These are phyloP conservation scores for Ceratobasidium sp. DNA, from an alignment of 1,284 basidiomycete genomes.

Conservation along the genomic window DNA sequence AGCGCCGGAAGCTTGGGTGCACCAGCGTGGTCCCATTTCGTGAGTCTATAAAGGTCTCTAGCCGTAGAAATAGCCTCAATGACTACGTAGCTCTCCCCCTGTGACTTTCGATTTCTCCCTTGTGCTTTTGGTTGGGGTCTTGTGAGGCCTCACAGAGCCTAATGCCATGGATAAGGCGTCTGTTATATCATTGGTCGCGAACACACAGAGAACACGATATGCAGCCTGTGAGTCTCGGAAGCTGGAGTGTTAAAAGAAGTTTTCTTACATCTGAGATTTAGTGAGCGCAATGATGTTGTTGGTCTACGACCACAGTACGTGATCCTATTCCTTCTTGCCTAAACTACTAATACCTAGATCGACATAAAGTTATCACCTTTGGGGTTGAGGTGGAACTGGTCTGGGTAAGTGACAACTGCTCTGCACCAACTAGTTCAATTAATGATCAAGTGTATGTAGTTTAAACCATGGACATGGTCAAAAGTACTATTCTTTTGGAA, in stretches of 20 bases:
- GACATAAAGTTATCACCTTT: slow-evolving; percentile 20
- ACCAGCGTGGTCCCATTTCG: slow-evolving; percentile 35
- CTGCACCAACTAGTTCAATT: background rate
- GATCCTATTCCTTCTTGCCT: background rate
- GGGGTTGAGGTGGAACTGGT: slow-evolving; percentile 30
- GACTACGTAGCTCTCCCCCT: slow-evolving; percentile 27
- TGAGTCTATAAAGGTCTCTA: slow-evolving; percentile 39
- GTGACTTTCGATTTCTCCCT: background rate
- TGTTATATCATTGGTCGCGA: background rate
- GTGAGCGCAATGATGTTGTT: slow-evolving; percentile 33
- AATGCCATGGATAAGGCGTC: slow-evolving; percentile 11
- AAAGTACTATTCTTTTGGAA: slow-evolving; percentile 43
- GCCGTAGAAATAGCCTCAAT: slow-evolving; percentile 25
- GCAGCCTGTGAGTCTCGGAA: slow-evolving; percentile 31
- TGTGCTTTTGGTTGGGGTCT: background rate
- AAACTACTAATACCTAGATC: background rate
- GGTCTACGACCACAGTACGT: slow-evolving; percentile 39
- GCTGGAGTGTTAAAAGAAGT: background rate
- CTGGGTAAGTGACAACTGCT: slow-evolving; percentile 12
- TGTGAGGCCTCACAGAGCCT: slow-evolving; percentile 9
- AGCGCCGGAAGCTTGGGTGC: slow-evolving; percentile 45
- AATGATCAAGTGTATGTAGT: slow-evolving; percentile 21
- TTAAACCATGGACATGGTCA: slow-evolving; percentile 44
- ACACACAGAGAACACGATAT: slow-evolving; percentile 39
- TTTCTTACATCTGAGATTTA: background rate